Conservation (phyloP, 345 rosid species). For the Gossypium herbaceum region DNA sequence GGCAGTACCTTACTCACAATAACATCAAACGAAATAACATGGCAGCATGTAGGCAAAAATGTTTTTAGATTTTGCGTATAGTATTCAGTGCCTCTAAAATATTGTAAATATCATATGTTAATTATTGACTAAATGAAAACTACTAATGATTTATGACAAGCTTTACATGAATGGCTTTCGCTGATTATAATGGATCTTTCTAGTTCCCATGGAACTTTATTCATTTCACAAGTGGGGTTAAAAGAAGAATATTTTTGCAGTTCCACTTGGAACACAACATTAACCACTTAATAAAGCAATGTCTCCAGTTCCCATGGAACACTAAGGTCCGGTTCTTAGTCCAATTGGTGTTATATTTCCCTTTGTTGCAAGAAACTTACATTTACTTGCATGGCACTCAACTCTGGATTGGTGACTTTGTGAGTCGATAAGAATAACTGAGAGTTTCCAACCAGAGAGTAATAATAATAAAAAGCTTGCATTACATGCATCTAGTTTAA, state of each 20-base stretch:
- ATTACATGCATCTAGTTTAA: no score
- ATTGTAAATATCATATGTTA: conserved; percentile 23
- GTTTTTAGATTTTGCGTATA: conserved; percentile 13
- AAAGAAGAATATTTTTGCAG: not conserved
- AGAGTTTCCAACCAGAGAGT: no score
- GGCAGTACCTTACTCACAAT: conserved; percentile 46
- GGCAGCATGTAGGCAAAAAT: conserved; percentile 23
- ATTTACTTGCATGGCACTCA: no score
- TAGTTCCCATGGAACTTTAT: not conserved
- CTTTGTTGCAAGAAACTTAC: no score
- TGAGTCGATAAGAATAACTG: no score
- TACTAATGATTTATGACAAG: conserved; percentile 3
- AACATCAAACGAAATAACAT: conserved; percentile 12
- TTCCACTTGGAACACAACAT: not conserved
- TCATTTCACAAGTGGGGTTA: no score
- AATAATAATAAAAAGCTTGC: no score
- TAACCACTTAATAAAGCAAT: conserved; percentile 6
- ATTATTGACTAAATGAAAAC: conserved; percentile 17
- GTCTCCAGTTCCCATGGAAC: conserved; percentile 13
- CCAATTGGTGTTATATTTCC: no score
- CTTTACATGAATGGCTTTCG: not conserved
- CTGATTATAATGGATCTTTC: not conserved
- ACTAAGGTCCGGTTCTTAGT: conserved; percentile 11
- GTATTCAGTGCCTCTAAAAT: conserved; percentile 20
- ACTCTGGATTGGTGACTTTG: no score